Percentiles rank a stretch among this genome's conserved stretches.
Evolutionary conservation across 768 basidiomycete genomes (phyloP).

Genomic region (Pleurotus platypus): DNA sequence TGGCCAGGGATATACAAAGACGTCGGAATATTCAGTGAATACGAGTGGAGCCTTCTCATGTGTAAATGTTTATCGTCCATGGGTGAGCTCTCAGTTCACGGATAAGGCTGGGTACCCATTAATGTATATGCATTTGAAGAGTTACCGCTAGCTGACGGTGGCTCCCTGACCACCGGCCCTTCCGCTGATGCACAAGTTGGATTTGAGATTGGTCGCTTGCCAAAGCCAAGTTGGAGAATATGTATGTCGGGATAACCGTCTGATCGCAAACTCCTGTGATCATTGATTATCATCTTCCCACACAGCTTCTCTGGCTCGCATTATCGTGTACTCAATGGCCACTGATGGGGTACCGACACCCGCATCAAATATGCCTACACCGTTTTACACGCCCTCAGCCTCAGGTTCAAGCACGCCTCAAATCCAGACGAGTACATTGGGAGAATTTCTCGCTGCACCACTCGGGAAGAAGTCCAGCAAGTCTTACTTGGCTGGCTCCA

Average conservation of each 20-base stretch:
- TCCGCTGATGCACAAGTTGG: constrained; percentile 70
- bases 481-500: constrained; percentile 78
- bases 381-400: constrained; percentile 65
- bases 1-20: constrained; percentile 83
- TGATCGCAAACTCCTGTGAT: constrained; percentile 9
- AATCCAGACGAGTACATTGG: constrained; percentile 39
- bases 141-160: constrained; percentile 69
- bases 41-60: constrained; percentile 85
- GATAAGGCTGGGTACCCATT: not conserved
- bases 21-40: constrained; percentile 83
- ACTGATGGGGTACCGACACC: constrained; percentile 56
- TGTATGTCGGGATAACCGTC: constrained; percentile 34
- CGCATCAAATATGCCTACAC: constrained; percentile 65
- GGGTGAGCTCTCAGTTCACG: constrained; percentile 42
- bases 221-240: constrained; percentile 72
- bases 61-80: constrained; percentile 83
- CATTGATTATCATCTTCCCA: constrained; percentile 4
- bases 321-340: constrained; percentile 88
- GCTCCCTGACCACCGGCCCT: constrained; percentile 73
- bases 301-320: constrained; percentile 73
- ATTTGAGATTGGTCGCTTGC: constrained; percentile 70
- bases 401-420: constrained; percentile 61
- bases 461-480: constrained; percentile 44
- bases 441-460: constrained; percentile 59
- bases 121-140: constrained; percentile 32